A percentile compares a stretch with the other conserved stretches of the same genome.
These are phyloP conservation scores for Crucibulum parvulum DNA, from an alignment of 1,284 basidiomycete species.

Conservation along the genomic window DNA sequence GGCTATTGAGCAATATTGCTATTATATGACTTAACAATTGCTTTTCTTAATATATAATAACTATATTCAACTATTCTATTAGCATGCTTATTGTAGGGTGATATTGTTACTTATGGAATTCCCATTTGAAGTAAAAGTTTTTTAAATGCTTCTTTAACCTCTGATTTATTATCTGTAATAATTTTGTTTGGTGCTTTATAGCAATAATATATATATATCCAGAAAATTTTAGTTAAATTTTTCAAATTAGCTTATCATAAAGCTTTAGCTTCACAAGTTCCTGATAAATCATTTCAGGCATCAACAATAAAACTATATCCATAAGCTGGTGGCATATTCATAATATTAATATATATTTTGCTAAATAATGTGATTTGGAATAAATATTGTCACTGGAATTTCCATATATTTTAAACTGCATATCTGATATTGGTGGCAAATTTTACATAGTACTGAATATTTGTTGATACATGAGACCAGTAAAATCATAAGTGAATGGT, in stretches of 20 bases:
- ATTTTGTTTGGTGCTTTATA: constrained; percentile 36
- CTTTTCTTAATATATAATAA: constrained; percentile 24
- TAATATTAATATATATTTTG: constrained; percentile 29
- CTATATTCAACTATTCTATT: no score
- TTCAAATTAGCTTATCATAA: constrained; percentile 20
- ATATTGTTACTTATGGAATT: no score
- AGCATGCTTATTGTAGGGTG: no score
- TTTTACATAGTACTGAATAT: constrained; percentile 8
- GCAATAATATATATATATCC: constrained; percentile 33
- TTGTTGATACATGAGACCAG: no score
- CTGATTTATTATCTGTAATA: constrained; percentile 35
- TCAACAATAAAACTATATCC: constrained; percentile 30
- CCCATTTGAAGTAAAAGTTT: constrained; percentile 26
- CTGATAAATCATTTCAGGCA: constrained; percentile 26
- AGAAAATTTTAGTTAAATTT: constrained; percentile 29
- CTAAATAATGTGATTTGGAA: constrained; percentile 33
- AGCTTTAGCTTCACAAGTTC: constrained; percentile 27
- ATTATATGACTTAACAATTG: background rate
- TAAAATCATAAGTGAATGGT: no score
- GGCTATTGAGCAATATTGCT: no score
- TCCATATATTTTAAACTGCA: constrained; percentile 19
- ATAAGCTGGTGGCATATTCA: constrained; percentile 28
- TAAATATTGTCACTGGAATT: constrained; percentile 37
- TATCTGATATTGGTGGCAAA: constrained; percentile 43
- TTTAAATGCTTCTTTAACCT: constrained; percentile 35